Evolutionary conservation across 2,329 filamentous ascomycete genomes (phyloP).

Genomic region (Diaporthe eres): DNA sequence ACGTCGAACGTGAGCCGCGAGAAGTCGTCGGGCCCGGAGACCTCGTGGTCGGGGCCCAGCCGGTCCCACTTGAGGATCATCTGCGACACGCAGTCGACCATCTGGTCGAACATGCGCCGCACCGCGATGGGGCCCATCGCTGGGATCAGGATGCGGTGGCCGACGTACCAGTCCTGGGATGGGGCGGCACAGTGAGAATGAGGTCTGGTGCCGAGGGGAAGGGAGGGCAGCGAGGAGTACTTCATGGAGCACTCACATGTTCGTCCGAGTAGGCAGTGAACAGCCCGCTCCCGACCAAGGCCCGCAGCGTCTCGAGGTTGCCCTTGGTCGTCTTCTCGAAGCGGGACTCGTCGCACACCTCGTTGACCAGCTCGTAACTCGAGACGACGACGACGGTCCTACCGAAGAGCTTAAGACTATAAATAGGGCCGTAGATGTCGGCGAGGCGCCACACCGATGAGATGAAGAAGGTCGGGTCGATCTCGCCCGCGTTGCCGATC

Average conservation of each 20-base stretch:
- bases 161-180: conserved; percentile 43
- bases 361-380: conserved; percentile 60
- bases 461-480: conserved; percentile 44
- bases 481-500: conserved; percentile 45
- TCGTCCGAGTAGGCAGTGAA: conserved; percentile 43
- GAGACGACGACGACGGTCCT: conserved; percentile 60
- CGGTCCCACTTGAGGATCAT: conserved; percentile 44
- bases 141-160: conserved; percentile 41
- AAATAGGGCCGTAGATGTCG: conserved; percentile 44
- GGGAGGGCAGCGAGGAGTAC: background rate
- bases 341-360: conserved; percentile 47
- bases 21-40: conserved; percentile 42
- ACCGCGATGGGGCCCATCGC: conserved; percentile 42
- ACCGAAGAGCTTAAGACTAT: conserved; percentile 44
- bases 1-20: conserved; percentile 43
- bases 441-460: conserved; percentile 43
- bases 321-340: conserved; percentile 43
- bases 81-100: conserved; percentile 43
- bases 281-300: conserved; percentile 40
- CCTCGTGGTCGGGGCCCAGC: conserved; percentile 41
- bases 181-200: background rate
- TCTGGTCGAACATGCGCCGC: conserved; percentile 38
- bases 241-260: conserved; percentile 30
- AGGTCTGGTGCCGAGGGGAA: background rate
- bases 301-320: conserved; percentile 37